Conservation (phyloP, 192 early-diverging fungal genomes). For the Coemansia sp. region DNA sequence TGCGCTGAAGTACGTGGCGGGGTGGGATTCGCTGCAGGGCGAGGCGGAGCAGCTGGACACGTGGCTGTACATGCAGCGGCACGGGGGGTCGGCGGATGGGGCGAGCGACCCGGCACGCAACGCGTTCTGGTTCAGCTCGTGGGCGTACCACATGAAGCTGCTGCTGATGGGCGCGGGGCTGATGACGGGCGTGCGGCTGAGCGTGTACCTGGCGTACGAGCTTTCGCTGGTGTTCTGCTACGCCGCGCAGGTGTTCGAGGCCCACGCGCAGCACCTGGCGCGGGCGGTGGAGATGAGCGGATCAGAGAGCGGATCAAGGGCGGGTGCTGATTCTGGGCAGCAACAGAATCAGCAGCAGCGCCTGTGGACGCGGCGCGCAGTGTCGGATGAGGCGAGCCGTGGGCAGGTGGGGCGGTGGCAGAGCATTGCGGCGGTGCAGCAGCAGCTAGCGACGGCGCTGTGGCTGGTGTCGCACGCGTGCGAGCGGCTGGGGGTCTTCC, state of each 20-base stretch:
- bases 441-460: slow-evolving; percentile 29
- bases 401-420: slow-evolving; percentile 23
- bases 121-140: slow-evolving; percentile 46
- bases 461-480: slow-evolving; percentile 40
- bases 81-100: neutral
- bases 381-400: neutral
- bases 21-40: slow-evolving; percentile 43
- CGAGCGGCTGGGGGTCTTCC: slow-evolving; percentile 22
- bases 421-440: slow-evolving; percentile 12
- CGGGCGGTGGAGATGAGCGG: slow-evolving; percentile 14
- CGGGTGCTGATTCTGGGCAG: too few relatives aligned
- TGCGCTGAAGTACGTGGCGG: slow-evolving; percentile 24
- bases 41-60: slow-evolving; percentile 46
- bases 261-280: slow-evolving; percentile 25
- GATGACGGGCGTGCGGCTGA: slow-evolving; percentile 27
- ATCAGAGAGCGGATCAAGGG: neutral
- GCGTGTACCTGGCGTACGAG: slow-evolving; percentile 34
- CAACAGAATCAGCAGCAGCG: too few relatives aligned
- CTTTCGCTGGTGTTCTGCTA: slow-evolving; percentile 33
- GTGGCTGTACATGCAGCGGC: slow-evolving; percentile 7
- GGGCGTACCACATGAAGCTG: slow-evolving; percentile 50
- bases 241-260: slow-evolving; percentile 27
- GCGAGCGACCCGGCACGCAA: slow-evolving; percentile 23
- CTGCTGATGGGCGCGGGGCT: slow-evolving; percentile 24
- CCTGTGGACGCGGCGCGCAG: neutral